Conservation (phyloP, 2,329 filamentous ascomycete species). For the Beauveria pseudobassiana region DNA sequence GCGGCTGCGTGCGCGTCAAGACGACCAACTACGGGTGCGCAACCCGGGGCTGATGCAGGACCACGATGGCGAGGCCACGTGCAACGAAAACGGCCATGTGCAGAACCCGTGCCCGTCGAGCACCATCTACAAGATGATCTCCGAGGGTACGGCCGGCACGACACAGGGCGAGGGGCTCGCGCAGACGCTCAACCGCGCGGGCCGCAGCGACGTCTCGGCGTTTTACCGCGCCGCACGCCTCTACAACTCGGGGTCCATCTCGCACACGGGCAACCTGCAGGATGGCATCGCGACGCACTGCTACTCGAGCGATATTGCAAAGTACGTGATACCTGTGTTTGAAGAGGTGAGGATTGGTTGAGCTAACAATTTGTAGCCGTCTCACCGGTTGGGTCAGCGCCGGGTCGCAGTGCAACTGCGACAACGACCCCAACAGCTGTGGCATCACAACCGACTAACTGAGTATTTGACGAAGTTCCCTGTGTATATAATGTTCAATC, state of each 20-base stretch:
- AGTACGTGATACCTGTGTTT: background rate
- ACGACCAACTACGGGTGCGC: constrained; percentile 32
- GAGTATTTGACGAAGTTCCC: background rate
- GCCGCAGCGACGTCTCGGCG: constrained; percentile 24
- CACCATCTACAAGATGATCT: constrained; percentile 24
- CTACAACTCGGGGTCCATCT: constrained; percentile 41
- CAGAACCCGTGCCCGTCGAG: constrained; percentile 20
- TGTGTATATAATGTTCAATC: background rate
- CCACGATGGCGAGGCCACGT: constrained; percentile 28
- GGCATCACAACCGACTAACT: constrained; percentile 11
- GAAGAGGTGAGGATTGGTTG: background rate
- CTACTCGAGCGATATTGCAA: constrained; percentile 43
- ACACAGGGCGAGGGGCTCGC: constrained; percentile 33
- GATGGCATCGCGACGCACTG: constrained; percentile 38
- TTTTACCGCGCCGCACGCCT: constrained; percentile 40
- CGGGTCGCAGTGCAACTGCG: constrained; percentile 15
- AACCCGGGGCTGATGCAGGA: constrained; percentile 37
- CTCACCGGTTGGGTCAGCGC: constrained; percentile 17
- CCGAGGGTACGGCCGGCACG: constrained; percentile 36
- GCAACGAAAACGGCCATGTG: constrained; percentile 22
- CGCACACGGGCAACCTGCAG: constrained; percentile 26
- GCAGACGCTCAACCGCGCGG: constrained; percentile 26
- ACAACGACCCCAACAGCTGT: constrained; percentile 15
- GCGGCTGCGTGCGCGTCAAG: constrained; percentile 34
- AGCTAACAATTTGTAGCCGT: constrained; percentile 10